Conservation (phyloP, 305 asterid species). For the Fraxinus baroniana region DNA sequence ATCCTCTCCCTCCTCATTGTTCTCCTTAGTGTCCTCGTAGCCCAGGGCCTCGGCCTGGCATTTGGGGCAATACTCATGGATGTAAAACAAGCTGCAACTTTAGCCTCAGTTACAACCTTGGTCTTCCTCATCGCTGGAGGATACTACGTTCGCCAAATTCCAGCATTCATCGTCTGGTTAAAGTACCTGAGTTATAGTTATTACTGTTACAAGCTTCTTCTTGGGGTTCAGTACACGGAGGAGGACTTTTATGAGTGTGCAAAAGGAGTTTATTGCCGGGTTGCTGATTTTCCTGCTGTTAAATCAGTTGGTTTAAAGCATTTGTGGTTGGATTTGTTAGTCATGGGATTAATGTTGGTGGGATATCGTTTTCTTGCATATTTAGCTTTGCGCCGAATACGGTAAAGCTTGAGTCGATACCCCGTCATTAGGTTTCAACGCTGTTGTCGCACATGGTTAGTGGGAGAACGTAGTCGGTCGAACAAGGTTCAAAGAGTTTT, state of each 20-base stretch:
- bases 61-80: constrained; percentile 95
- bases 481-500: constrained; percentile 20
- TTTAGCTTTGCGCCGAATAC: constrained; percentile 69
- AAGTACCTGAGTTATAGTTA: constrained; percentile 90
- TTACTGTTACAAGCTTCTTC: constrained; percentile 84
- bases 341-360: constrained; percentile 78
- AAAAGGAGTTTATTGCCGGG: constrained; percentile 69
- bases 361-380: constrained; percentile 82
- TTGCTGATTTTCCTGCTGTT: constrained; percentile 73
- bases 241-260: constrained; percentile 71
- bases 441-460: background rate
- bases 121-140: constrained; percentile 98
- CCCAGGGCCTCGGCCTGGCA: constrained; percentile 89
- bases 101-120: constrained; percentile 90
- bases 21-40: constrained; percentile 83
- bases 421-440: background rate
- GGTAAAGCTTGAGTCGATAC: constrained; percentile 28
- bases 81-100: constrained; percentile 91
- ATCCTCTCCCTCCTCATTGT: constrained; percentile 79
- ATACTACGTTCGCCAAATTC: constrained; percentile 83
- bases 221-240: constrained; percentile 76
- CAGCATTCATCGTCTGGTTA: constrained; percentile 81
- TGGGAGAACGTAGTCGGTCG: constrained; percentile 50
- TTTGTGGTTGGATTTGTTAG: constrained; percentile 62
- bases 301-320: constrained; percentile 70